Conservation (phyloP, 208 protist genomes). For the Wallacemonas rigidus region DNA sequence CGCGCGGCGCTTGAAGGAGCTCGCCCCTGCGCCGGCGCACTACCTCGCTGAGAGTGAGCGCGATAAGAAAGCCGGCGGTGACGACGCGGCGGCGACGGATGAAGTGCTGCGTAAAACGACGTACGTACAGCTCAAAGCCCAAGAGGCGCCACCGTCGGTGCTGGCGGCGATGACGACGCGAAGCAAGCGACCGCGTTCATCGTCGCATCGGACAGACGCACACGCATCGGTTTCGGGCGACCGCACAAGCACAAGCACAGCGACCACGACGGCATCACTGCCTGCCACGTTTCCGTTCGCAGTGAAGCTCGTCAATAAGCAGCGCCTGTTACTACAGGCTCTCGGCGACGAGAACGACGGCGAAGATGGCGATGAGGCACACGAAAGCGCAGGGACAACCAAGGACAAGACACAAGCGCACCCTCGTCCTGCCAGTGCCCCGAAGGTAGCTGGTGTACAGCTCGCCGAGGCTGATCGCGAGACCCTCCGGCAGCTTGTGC, state of each 20-base stretch:
- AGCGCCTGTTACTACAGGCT: conserved; percentile 39
- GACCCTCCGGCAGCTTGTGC: conserved; percentile 32
- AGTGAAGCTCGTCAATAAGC: conserved; percentile 52
- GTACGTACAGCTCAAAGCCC: conserved; percentile 11
- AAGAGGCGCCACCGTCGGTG: conserved; percentile 22
- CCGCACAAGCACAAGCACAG: not conserved
- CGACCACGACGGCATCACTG: not conserved
- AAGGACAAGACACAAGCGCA: not conserved
- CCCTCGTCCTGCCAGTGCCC: not conserved
- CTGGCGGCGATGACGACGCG: conserved; percentile 10
- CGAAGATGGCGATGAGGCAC: not conserved
- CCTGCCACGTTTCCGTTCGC: conserved; percentile 27
- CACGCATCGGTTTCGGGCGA: conserved; percentile 1
- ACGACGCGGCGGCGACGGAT: not conserved
- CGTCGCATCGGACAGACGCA: not conserved
- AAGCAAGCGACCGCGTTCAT: conserved; percentile 1
- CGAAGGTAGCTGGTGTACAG: not conserved
- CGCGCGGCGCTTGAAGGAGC: conserved; percentile 3
- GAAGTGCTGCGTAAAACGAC: conserved; percentile 17
- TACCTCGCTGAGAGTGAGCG: not conserved
- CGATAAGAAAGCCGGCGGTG: not conserved
- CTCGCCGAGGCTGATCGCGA: conserved; percentile 20
- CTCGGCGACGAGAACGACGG: conserved; percentile 20
- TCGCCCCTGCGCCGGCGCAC: not conserved
- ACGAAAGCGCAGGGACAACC: not conserved